phyloP scores from a whole-genome alignment of 192 early-diverging fungal species.

The Cladochytrium replicatum region DNA sequence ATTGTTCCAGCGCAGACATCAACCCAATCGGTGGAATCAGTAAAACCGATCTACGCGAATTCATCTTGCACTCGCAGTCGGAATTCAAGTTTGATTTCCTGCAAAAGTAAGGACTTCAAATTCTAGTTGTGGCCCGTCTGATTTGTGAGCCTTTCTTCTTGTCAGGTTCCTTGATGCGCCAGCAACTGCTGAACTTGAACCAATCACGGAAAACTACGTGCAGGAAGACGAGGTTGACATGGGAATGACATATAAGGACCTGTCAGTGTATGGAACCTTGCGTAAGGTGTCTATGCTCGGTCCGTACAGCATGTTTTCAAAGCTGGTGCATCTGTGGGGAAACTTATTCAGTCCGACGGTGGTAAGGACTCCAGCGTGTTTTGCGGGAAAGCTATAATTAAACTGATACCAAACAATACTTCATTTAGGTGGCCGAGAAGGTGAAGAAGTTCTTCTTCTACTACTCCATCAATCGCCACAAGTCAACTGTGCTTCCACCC shows the following conservation, averaged over 20 bases:
- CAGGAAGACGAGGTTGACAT: constrained; percentile 92
- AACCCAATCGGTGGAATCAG: constrained; percentile 96
- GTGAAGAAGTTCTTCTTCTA: constrained; percentile 96
- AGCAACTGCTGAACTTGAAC: constrained; percentile 95
- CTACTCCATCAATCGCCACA: constrained; percentile 97
- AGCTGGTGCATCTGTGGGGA: constrained; percentile 75
- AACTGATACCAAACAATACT: neutral
- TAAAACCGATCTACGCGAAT: constrained; percentile 73
- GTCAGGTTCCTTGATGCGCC: constrained; percentile 69
- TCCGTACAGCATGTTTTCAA: constrained; percentile 89
- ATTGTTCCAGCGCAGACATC: constrained; percentile 91
- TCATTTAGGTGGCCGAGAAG: constrained; percentile 70
- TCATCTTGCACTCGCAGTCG: constrained; percentile 58
- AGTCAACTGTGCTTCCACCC: constrained; percentile 96
- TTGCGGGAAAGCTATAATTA: too few relatives aligned
- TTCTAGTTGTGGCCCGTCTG: too few relatives aligned
- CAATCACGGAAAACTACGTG: constrained; percentile 66
- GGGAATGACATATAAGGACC: constrained; percentile 96
- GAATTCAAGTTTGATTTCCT: constrained; percentile 61
- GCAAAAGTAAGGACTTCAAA: constrained; percentile 30
- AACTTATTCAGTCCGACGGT: constrained; percentile 43
- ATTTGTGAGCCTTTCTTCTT: neutral
- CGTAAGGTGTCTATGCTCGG: constrained; percentile 83
- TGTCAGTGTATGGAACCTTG: constrained; percentile 81
- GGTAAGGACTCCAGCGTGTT: constrained; percentile 34